Evolutionary conservation across 768 basidiomycete species (phyloP).

Genomic region (Coprinopsis sp.): DNA sequence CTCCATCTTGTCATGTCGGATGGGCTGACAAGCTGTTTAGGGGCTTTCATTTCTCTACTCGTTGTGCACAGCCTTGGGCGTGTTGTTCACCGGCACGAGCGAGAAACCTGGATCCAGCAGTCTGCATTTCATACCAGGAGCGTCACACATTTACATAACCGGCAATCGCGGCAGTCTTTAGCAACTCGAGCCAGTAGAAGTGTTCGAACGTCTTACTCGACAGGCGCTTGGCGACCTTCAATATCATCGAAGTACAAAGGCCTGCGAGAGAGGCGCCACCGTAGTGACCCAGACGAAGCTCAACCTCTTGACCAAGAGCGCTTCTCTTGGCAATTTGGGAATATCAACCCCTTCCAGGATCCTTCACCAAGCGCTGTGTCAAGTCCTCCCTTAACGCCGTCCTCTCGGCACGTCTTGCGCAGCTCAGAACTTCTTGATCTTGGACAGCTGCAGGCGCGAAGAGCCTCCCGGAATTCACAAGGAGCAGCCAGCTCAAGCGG

Average conservation of each 20-base stretch:
- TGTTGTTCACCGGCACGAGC: slow-evolving; percentile 57
- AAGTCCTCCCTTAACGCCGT: too few relatives aligned
- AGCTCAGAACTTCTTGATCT: too few relatives aligned
- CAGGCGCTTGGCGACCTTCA: not conserved
- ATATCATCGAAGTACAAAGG: slow-evolving; percentile 11
- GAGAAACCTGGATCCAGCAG: slow-evolving; percentile 49
- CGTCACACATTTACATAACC: too few relatives aligned
- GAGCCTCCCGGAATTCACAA: too few relatives aligned
- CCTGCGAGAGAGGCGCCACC: slow-evolving; percentile 8
- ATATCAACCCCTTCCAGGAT: not conserved
- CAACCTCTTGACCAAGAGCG: slow-evolving; percentile 15
- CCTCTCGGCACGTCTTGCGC: too few relatives aligned
- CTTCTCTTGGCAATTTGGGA: slow-evolving; percentile 10
- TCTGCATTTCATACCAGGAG: slow-evolving; percentile 41
- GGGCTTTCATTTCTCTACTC: slow-evolving; percentile 51
- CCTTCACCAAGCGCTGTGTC: too few relatives aligned
- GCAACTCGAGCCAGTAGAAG: too few relatives aligned
- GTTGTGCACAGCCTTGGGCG: slow-evolving; percentile 57
- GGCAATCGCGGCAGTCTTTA: too few relatives aligned
- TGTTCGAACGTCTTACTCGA: slow-evolving; percentile 9
- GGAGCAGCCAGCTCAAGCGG: too few relatives aligned
- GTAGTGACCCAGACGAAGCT: slow-evolving; percentile 19
- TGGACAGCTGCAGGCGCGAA: too few relatives aligned
- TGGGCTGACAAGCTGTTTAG: slow-evolving; percentile 26
- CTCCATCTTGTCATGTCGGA: slow-evolving; percentile 3